Evolutionary conservation across 140 eudicot species (phyloP), one percentile per base, ranked within the genome.

Genomic region (Anethum foeniculum): DNA sequence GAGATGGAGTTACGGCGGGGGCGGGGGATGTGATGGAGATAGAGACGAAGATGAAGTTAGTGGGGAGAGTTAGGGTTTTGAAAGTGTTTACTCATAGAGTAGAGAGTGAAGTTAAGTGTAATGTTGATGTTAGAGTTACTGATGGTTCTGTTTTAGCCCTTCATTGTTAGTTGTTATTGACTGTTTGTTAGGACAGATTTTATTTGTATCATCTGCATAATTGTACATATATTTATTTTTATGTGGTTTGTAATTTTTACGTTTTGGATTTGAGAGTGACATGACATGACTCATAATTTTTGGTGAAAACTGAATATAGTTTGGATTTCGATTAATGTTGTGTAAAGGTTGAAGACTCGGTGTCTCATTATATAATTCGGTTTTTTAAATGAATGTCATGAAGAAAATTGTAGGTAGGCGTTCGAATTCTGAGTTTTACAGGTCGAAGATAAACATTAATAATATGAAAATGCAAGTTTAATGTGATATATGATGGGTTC

Each of bases 51-150:
- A 92, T 92, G 98, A 89, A 89, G 81, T 64, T 94, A 86, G 98
- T 89, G 9, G 98, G 98, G 82, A 89, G 96, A 85, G 96, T 94
- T 81, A 88, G 96, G 91, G 98, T 94, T 85, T 81, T 94, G 90
- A 87, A 87, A 85, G 89, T 92, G 81, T 85, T 92, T 25, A 88
- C 89, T 23, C 98, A 94, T 80, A 86, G 87, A 76, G 98, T 94
- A 69, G 96, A 92, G 86, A 94, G 92, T 49, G 84, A 84, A 5
- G 91, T 91, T 67, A 81, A 69, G 80, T 94, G 98, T 81, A 89
- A 92, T 12, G 98, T 94, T 47, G 87, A 85, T n/a, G 84, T 94
- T 83, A 86, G 88, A 88, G 93, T 86, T 28, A 84, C 82, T 56
- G 88, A 86, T 80, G 98, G 96, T 27, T 79, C 96, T 79, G 96